phyloP scores from a whole-genome alignment of 176 grass and related monocot species.

The Panicum miliaceum region DNA sequence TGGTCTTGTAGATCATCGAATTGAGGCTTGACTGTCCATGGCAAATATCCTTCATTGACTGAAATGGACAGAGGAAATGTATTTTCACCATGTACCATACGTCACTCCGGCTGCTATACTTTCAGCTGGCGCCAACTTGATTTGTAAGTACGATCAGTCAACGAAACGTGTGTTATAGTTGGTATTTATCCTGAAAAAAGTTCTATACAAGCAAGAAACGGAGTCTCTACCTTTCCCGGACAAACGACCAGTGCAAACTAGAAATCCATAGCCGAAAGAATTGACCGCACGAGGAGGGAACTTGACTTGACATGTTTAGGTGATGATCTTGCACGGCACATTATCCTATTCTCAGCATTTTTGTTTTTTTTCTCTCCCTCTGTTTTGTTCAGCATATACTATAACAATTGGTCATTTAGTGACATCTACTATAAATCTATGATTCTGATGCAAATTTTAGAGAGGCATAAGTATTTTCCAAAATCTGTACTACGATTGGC shows the following conservation, averaged over 20 bases:
- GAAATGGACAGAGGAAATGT: not conserved
- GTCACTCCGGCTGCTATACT: not conserved
- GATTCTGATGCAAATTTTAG: not conserved
- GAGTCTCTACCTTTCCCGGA: not conserved
- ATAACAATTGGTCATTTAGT: not conserved
- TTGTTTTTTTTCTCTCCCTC: not conserved
- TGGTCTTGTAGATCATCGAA: not conserved
- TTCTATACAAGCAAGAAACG: not conserved
- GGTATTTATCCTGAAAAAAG: not conserved
- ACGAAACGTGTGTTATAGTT: not conserved
- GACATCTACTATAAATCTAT: not conserved
- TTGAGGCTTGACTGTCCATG: not conserved
- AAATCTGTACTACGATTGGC: not conserved
- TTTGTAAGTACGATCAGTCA: not conserved
- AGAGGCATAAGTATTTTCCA: not conserved
- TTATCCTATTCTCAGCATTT: not conserved
- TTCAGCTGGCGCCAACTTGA: not conserved
- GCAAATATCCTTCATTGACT: not conserved
- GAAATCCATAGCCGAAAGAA: not conserved
- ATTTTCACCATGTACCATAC: not conserved
- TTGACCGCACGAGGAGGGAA: not conserved
- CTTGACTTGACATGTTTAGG: not conserved
- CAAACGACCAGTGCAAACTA: not conserved
- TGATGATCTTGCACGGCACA: not conserved
- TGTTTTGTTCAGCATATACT: not conserved